Percentiles rank a stretch among this genome's conserved stretches.
Conservation (phyloP, 2,329 filamentous ascomycete genomes). For the Colletotrichum horii region DNA sequence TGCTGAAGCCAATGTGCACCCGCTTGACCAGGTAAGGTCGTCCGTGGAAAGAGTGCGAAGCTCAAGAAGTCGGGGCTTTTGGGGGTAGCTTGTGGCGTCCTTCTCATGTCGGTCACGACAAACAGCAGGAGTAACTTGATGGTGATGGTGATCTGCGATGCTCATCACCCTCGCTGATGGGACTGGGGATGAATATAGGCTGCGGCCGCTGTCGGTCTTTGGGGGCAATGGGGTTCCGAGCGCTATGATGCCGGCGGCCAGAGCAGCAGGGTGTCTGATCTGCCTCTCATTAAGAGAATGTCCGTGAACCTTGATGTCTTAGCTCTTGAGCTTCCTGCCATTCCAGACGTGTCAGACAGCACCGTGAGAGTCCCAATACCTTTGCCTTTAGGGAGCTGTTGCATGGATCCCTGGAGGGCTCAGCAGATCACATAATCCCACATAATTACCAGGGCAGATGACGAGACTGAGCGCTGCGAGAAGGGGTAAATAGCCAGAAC, state of each 20-base stretch:
- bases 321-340: neutral
- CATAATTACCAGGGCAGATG: neutral
- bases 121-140: no score
- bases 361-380: neutral
- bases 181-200: neutral
- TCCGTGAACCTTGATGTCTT: neutral
- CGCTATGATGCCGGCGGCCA: neutral
- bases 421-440: neutral
- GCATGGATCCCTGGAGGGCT: neutral
- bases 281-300: neutral
- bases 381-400: neutral
- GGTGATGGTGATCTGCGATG: neutral
- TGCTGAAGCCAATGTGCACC: no score
- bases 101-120: no score
- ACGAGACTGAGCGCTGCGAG: neutral
- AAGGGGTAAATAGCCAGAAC: neutral
- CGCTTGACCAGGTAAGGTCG: no score
- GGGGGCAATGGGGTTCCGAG: neutral
- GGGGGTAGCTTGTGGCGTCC: no score
- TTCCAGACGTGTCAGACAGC: neutral
- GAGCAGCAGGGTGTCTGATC: no score
- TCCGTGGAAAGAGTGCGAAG: no score
- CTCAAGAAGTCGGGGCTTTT: no score
- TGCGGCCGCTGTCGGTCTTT: neutral
- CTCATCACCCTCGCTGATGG: neutral